Evolutionary conservation across 164 flowering plant species (phyloP).

Genomic region (Berberis thunbergii): DNA sequence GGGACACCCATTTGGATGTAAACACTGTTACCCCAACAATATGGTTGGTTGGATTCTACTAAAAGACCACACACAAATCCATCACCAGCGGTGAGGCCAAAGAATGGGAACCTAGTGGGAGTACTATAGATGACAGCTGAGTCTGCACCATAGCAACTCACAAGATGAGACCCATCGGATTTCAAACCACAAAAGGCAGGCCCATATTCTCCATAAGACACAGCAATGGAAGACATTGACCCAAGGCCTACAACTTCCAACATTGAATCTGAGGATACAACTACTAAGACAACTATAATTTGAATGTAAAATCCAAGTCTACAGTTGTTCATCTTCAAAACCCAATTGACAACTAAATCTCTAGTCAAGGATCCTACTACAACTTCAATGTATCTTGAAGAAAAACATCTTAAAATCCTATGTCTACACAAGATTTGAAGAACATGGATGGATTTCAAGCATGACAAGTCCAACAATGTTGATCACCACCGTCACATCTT

Average conservation of each 20-base stretch:
- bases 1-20: conserved; percentile 74
- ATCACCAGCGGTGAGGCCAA: conserved; percentile 76
- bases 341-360: conserved; percentile 15
- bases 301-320: conserved; percentile 21
- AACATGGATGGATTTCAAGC: not conserved
- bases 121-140: conserved; percentile 66
- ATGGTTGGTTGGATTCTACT: conserved; percentile 58
- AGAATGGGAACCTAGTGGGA: conserved; percentile 50
- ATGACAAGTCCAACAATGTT: not conserved
- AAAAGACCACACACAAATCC: conserved; percentile 94
- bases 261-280: conserved; percentile 23
- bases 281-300: conserved; percentile 19
- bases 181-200: conserved; percentile 78
- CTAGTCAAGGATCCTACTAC: conserved; percentile 11
- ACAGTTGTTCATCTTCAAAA: conserved; percentile 21
- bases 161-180: conserved; percentile 78
- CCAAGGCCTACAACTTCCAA: conserved; percentile 53
- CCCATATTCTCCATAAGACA: conserved; percentile 90
- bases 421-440: too few relatives aligned
- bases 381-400: conserved; percentile 3
- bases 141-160: conserved; percentile 73
- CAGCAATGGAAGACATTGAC: conserved; percentile 87
- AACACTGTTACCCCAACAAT: conserved; percentile 86
- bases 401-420: not conserved
- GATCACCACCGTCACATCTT: too few relatives aligned